Base-by-base conservation (phyloP, 805 yeast species). In the Lachancea meyersii region DNA sequence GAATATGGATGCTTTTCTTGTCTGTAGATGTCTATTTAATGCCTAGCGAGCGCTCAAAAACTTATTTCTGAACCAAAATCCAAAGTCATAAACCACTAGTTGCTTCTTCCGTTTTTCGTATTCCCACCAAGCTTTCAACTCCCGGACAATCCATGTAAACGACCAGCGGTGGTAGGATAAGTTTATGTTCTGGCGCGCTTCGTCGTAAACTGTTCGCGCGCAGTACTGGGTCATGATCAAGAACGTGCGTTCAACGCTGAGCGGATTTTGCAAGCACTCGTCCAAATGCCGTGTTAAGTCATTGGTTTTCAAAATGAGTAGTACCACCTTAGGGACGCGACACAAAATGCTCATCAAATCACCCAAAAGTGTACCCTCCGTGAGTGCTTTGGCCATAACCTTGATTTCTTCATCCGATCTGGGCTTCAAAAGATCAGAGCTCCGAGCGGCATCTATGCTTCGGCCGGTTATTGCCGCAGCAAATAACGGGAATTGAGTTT, bases 401-500 rank as follows among this genome's bases (percentile, higher is more conserved):
- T 63, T 67, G 30, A 84, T 74, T 60, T 93, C 99, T 1, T 69
- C 71, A 0, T 72, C 69, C 17, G 76, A 65, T 40, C 96, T 71
- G 0, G 64, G 57, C 23, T 73, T 63, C 11, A 73, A 65, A 14
- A 83, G 72, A 48, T 85, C 82, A 40, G 82, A 79, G 48, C 73
- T 72, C 41, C 84, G 58, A 0, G 94, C 91, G 43, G 79, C 77
- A 17, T 82, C 79, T 19, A 84, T 85, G 53, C 89, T 94, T 45
- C 99, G 71, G 1, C 98, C 99, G 0, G 98, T 93, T 33, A 93
- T 80, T 1, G 97, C 97, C 1, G 96, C 88, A 1, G 94, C 85
- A 58, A 93, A 83, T 10, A 93, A 68, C 18, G 84, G 82, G 65
- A 89, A 87, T 54, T 86, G 85, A 6, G 79, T 80, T 22, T 83